Conservation (phyloP, 2,329 filamentous ascomycete genomes). For the Sporothrix curviconia region DNA sequence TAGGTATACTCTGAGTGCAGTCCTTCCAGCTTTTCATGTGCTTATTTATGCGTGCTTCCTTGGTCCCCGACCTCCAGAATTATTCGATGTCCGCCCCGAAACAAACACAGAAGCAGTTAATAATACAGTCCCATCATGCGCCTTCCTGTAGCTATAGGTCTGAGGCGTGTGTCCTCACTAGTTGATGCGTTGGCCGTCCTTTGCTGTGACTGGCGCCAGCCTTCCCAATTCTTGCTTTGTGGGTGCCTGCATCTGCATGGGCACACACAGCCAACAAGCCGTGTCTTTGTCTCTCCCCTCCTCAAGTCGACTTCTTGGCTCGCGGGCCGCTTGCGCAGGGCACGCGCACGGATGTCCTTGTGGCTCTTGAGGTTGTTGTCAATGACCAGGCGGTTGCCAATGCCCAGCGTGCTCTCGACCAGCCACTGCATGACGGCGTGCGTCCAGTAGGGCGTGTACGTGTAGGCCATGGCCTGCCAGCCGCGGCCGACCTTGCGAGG, state of each 20-base stretch:
- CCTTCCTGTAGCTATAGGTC: no score
- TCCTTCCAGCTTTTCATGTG: not conserved
- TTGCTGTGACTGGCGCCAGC: no score
- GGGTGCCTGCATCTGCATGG: no score
- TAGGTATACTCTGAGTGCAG: not conserved
- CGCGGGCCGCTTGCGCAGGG: slow-evolving; percentile 76
- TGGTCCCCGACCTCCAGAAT: no score
- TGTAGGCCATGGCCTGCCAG: slow-evolving; percentile 72
- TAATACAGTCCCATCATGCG: no score
- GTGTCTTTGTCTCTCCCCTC: no score
- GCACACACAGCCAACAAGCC: no score
- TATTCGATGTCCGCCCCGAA: not conserved
- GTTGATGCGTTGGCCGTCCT: no score
- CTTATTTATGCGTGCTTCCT: not conserved
- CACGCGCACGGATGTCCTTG: slow-evolving; percentile 71
- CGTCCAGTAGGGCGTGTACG: slow-evolving; percentile 87
- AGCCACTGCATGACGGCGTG: slow-evolving; percentile 86
- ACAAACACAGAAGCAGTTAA: no score
- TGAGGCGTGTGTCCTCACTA: no score
- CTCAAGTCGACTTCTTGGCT: slow-evolving; percentile 55
- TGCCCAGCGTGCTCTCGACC: slow-evolving; percentile 53
- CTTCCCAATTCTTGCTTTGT: no score
- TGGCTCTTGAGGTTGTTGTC: slow-evolving; percentile 63
- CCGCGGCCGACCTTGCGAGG: slow-evolving; percentile 77
- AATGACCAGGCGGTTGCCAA: slow-evolving; percentile 41